phyloP scores from a whole-genome alignment of 306 rosid genomes.

The Pyrus communis region DNA sequence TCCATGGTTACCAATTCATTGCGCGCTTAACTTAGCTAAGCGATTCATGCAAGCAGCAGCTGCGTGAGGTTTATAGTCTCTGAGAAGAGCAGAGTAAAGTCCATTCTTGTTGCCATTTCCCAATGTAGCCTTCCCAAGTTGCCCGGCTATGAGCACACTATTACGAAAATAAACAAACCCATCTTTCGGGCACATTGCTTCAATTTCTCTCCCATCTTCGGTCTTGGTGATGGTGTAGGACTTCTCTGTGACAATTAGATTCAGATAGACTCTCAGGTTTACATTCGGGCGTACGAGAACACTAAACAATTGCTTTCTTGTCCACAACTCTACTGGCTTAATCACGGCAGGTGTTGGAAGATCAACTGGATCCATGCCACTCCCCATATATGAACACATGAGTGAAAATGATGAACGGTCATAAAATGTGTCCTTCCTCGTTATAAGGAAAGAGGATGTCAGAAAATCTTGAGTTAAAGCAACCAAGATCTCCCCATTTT shows the following conservation, averaged over 20 bases:
- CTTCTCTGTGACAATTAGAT: conserved; percentile 77
- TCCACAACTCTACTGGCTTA: conserved; percentile 97
- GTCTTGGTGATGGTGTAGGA: conserved; percentile 31
- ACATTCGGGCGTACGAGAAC: conserved; percentile 75
- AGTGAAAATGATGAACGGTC: conserved; percentile 85
- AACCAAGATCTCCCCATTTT: conserved; percentile 93
- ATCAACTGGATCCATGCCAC: conserved; percentile 69
- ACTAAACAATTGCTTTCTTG: conserved; percentile 87
- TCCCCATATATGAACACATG: conserved; percentile 88
- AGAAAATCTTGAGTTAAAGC: conserved; percentile 98
- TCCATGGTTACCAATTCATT: conserved; percentile 96
- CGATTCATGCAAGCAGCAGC: conserved; percentile 97
- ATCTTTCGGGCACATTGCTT: conserved; percentile 81
- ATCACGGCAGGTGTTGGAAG: conserved; percentile 89
- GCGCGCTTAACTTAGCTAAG: conserved; percentile 92
- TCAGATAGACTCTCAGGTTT: conserved; percentile 66
- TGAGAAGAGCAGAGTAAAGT: conserved; percentile 75
- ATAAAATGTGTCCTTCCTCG: conserved; percentile 90
- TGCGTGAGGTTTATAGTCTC: conserved; percentile 84
- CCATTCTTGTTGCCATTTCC: conserved; percentile 98
- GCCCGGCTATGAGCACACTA: conserved; percentile 86
- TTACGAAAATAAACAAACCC: conserved; percentile 87
- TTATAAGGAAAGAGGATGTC: conserved; percentile 87
- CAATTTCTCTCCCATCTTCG: conserved; percentile 47
- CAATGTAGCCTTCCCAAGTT: conserved; percentile 91